Evolutionary conservation across 2,329 filamentous ascomycete genomes (phyloP).

Genomic region (Leptographium wingfieldii): DNA sequence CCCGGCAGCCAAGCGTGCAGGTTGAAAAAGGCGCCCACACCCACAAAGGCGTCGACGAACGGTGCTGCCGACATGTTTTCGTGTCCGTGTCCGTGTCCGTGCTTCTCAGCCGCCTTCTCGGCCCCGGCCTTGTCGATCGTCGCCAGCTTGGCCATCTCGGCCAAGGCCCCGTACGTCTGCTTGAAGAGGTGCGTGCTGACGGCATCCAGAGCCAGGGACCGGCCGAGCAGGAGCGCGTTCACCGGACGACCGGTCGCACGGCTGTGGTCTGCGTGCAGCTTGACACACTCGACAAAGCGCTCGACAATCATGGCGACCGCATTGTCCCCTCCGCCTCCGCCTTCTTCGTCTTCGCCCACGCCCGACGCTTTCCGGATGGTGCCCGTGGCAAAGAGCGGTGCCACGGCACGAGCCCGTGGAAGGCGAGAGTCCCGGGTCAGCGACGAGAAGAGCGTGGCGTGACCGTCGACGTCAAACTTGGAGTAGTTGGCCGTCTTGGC

Average conservation of each 20-base stretch:
- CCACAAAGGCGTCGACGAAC: constrained; percentile 9
- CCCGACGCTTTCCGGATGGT: background rate
- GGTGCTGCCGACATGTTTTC: constrained; percentile 7
- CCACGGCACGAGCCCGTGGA: background rate
- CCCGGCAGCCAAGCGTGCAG: constrained; percentile 1
- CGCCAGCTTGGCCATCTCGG: background rate
- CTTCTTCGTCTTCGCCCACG: background rate
- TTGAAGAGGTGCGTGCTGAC: constrained; percentile 8
- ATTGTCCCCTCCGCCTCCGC: background rate
- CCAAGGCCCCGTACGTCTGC: constrained; percentile 4
- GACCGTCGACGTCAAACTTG: constrained; percentile 8
- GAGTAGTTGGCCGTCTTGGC: constrained; percentile 4
- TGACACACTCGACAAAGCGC: background rate
- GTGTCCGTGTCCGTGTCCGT: background rate
- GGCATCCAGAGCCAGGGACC: constrained; percentile 7
- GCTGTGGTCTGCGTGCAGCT: background rate
- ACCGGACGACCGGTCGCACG: background rate
- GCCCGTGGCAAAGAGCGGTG: constrained; percentile 2
- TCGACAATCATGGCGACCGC: background rate
- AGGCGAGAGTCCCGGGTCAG: background rate
- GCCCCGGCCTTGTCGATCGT: background rate
- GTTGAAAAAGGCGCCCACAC: constrained; percentile 10
- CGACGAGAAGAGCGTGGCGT: constrained; percentile 8
- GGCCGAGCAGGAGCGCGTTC: constrained; percentile 3
- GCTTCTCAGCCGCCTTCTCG: background rate